Evolutionary conservation across 768 basidiomycete species (phyloP), one percentile per base, ranked within the genome.

Genomic region (Agaricus sinodeliciosus): DNA sequence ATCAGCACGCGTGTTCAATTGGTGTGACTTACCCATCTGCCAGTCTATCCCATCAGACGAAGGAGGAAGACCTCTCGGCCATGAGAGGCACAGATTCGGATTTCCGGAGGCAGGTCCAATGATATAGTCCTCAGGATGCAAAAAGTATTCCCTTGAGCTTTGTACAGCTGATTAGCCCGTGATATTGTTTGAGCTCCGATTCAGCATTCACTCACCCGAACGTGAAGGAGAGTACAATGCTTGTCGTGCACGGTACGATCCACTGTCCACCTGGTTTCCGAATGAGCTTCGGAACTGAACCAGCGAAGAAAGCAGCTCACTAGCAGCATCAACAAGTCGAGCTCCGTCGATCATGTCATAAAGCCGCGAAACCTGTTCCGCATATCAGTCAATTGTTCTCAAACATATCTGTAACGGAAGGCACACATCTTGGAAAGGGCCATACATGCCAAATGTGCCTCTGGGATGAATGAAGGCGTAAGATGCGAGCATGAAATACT

Each of bases 21-120:
- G n/a, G 18, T 9, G 15, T 5, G n/a, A 55, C 66, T 25, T 58
- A 84, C 86, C 87, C 45, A 91, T 72, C 64, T 90, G 86, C 89
- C 89, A 91, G 60, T 91, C 89, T 48, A 91, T 76, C 12, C 86
- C 89, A 64, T 90, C 84, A 12, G 81, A 57, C 53, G 74, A 84
- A 0, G 87, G 89, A 7, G 81, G 73, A 16, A 71, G 66, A 3
- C 86, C 87, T 57, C 68, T 72, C 0, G 87, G 88, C 89, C 89
- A 91, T 22, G 85, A 70, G 40, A 90, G 67, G 66, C 89, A 91
- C 12, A 87, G 64, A 54, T 76, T 72, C 0, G 86, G 83, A 62
- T 84, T 75, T 7, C 81, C 81, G 41, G 72, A 69, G 9, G 81
- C 73, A 48, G 84, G 83, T 18, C 87, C 89, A 49, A 90, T 84